Evolutionary conservation across 176 grass and related monocot genomes (phyloP), one percentile per base, ranked within the genome.

Genomic region (Pharus latifolius): DNA sequence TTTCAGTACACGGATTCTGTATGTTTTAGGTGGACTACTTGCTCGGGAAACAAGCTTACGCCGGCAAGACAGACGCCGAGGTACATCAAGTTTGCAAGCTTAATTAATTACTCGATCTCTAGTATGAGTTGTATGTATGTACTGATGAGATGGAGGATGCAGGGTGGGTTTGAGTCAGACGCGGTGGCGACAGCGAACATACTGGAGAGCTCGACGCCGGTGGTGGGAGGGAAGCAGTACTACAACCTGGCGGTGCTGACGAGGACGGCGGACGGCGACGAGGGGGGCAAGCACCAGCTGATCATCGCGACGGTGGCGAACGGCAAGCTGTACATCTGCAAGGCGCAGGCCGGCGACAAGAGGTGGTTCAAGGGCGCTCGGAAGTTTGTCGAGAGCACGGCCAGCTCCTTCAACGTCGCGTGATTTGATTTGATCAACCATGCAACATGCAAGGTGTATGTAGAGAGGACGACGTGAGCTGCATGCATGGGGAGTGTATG

Each of bases 341-440:
- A 96, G 87, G 91, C 91, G 63, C 91, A 96, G 80, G 91, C 91
- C 28, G 91, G 91, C 8, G 91, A 96, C 81, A 96, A 96, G 87
- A 82, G 91, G 82, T 96, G 91, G 91, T 96, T 96, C 88, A 96
- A 96, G 84, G 91, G 91, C 10, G 88, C 84, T 13, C 85, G 79
- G 70, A 96, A 91, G 87, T 90, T 81, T 53, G 91, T 96, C 51
- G 91, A 96, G 87, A 96, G 65, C 52, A 32, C 88, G 0, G 57
- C 78, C 3, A 76, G 52, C 50, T 96, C 91, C 60, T 96, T 96
- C 91, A 88, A 81, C 43, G 91, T 91, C 71, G 87, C 83, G 31
- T 95, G 29, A 88, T 34, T 45, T 14, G 30, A 8, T 37, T 59
- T 50, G 48, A 3, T 35, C 69, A 53, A 28, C 53, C 66, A 83